Evolutionary conservation across 805 yeast genomes (phyloP), one percentile per base, ranked within the genome.

Genomic region (Danielozyma ontarioensis): DNA sequence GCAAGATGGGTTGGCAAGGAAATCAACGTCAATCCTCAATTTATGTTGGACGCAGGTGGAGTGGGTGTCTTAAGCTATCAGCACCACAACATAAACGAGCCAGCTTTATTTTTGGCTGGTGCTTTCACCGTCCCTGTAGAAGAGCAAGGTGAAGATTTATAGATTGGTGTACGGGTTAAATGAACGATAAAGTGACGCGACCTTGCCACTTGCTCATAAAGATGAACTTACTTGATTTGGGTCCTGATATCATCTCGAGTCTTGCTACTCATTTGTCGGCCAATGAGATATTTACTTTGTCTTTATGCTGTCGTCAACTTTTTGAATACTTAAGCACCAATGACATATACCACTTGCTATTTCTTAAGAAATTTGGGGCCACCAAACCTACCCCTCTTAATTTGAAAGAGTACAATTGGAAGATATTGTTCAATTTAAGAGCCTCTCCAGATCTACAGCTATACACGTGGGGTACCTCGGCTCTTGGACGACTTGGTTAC

Each of bases 11-110:
- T 84, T 25, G 74, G 72, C 2, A 58, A 69, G 26, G 68, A 68
- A n/a, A 64, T 83, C 37, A 55, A 62, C 40, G 62, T 55, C 29
- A 84, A 89, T 55, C 96, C 96, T 7, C 76, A 80, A 45, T 80
- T 88, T 57, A 66, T 90, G 56, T 66, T 90, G 45, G 96, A 90
- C 54, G 95, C 97, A 17, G 96, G 97, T 43, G 97, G 96, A 27
- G 85, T 87, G 27, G 96, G 96, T 40, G 95, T 88, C 2, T 67
- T 90, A 51, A 79, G 93, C 43, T 89, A 89, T 57, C 94, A 86
- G 49, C 97, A 89, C 57, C 78, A 81, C 51, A 79, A 72, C 54
- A 71, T 85, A 35, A 71, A 81, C 25, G 97, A 90, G 60, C 97
- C 97, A 3, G 96, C 96, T 0, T 56, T 90, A 36, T 76, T 70